phyloP scores from a whole-genome alignment of 1,139 yeast genomes.

The Zygosaccharomyces pseudobailii region DNA sequence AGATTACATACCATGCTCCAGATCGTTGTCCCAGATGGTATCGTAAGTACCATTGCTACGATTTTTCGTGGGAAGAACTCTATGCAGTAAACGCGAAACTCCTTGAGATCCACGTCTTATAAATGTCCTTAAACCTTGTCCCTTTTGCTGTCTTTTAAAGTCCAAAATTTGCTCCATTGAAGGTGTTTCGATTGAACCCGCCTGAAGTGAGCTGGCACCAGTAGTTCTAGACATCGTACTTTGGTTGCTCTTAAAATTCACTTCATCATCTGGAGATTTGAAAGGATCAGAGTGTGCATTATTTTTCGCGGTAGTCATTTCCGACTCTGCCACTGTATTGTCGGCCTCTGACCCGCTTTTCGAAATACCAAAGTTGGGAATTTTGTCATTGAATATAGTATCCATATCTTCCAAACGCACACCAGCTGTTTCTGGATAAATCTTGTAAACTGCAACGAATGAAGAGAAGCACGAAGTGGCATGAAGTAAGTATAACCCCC shows the following conservation, averaged over 20 bases:
- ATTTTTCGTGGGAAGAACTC: conserved; percentile 15
- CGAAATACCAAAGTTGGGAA: conserved; percentile 36
- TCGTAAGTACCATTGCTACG: conserved; percentile 15
- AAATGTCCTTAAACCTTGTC: conserved; percentile 13
- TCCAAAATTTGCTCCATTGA: conserved; percentile 18
- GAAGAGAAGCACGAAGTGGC: conserved; percentile 73
- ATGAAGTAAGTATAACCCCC: conserved; percentile 80
- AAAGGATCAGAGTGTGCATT: conserved; percentile 34
- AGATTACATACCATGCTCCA: background rate
- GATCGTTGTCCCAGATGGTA: conserved; percentile 13
- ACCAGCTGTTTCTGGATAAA: conserved; percentile 90
- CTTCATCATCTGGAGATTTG: conserved; percentile 17
- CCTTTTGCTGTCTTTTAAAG: conserved; percentile 14
- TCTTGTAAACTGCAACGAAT: conserved; percentile 58
- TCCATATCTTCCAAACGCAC: conserved; percentile 87
- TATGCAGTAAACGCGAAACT: conserved; percentile 15
- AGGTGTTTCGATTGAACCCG: conserved; percentile 19
- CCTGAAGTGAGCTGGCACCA: conserved; percentile 7
- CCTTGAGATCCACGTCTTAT: conserved; percentile 23
- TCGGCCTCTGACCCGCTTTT: conserved; percentile 11
- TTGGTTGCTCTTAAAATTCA: conserved; percentile 13
- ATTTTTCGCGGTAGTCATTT: conserved; percentile 14
- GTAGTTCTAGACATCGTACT: conserved; percentile 13
- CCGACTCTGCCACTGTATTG: conserved; percentile 22
- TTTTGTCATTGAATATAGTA: conserved; percentile 64